Conservation (phyloP, 257 asterid genomes). For the Ilex aquifolium region DNA sequence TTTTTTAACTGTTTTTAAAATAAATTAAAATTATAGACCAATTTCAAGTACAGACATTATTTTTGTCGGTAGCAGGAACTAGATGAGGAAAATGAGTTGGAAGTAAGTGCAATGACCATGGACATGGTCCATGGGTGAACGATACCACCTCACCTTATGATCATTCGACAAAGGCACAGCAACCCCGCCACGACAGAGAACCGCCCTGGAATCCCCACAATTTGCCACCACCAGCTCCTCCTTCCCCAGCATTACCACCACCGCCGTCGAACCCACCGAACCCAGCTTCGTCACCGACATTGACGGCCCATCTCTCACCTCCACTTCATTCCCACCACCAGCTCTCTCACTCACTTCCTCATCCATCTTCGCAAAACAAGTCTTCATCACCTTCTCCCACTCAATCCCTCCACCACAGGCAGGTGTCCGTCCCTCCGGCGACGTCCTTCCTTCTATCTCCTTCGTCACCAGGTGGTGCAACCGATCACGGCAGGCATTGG, state of each 20-base stretch:
- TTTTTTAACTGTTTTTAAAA: no score
- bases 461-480: constrained; percentile 19
- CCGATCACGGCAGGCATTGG: constrained; percentile 35
- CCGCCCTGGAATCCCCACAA: constrained; percentile 69
- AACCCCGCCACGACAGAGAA: constrained; percentile 40
- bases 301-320: neutral
- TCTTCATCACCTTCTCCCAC: constrained; percentile 40
- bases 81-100: no score
- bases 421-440: constrained; percentile 24
- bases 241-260: constrained; percentile 41
- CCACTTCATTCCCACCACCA: neutral
- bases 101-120: no score
- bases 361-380: constrained; percentile 36
- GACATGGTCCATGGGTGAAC: no score
- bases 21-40: no score
- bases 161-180: constrained; percentile 38
- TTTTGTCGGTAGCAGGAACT: no score
- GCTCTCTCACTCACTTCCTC: constrained; percentile 20
- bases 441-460: neutral
- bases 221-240: constrained; percentile 58
- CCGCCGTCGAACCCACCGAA: constrained; percentile 46
- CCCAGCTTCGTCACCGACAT: neutral
- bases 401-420: constrained; percentile 8
- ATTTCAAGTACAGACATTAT: no score
- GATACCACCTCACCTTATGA: constrained; percentile 34